Evolutionary conservation across 257 asterid species (phyloP), one percentile per base, ranked within the genome.

Genomic region (Prunella vulgaris): DNA sequence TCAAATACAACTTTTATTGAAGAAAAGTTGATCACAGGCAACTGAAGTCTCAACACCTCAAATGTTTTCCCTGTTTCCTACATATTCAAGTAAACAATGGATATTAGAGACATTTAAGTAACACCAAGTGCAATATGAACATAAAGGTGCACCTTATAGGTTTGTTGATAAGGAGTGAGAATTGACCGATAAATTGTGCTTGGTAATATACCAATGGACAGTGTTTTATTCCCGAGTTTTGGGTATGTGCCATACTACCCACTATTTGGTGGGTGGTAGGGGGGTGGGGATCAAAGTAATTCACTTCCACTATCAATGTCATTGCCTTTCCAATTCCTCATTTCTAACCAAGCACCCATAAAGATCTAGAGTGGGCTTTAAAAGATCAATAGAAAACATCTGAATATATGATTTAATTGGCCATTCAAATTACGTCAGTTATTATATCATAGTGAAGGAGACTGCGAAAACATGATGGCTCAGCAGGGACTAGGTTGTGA

Each of bases 31-130:
- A 94, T 87, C 70, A 83, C 82, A 42, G 99, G 99, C 81, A 94
- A 73, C 83, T 86, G 93, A 85, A 94, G 99, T 83, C 86, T 91
- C 77, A 78, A 59, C 22, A 91, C 87, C 82, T 91, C 97, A 74
- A 81, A 85, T 32, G 90, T 82, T 80, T 84, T 86, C 64, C 97
- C 97, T 59, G 96, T 87, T 84, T 84, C 93, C 99, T 94, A 76
- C 78, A 87, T 70, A 64, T 74, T 75, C 69, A 79, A 71, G 69
- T 68, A 61, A 73, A 74, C 40, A 22, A 64, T 35, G 74, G 60
- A 77, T 72, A 61, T 54, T 46, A 57, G 62, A 69, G 40, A 71
- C 65, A 69, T 46, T 56, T 28, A 33, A 33, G 73, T 61, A 61
- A 70, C 54, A 68, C 24, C 44, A 66, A 28, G 61, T 35, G 49